These are phyloP conservation scores for Ilex paraguariensis DNA, from an alignment of 305 asterid species.

Conservation along the genomic window DNA sequence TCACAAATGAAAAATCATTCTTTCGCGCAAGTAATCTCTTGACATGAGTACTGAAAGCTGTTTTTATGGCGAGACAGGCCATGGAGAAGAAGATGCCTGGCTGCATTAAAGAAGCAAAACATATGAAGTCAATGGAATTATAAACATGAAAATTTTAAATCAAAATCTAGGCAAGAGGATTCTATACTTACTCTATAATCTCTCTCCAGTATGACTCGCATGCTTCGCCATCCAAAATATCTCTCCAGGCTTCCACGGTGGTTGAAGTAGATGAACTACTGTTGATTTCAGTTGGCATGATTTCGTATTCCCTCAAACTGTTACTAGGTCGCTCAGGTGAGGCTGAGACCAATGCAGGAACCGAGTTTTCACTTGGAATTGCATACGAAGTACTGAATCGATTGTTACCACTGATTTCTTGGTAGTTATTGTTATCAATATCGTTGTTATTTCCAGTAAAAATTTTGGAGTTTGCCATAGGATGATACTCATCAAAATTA, in stretches of 20 bases:
- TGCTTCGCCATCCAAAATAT: constrained; percentile 31
- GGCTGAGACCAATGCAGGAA: neutral
- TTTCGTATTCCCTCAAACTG: too few species aligned
- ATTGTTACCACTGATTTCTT: neutral
- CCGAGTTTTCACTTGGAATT: neutral
- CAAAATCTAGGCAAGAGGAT: too few species aligned
- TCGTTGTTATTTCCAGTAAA: constrained; percentile 1
- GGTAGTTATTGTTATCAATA: neutral
- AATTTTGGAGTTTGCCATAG: constrained; percentile 6
- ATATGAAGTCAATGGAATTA: too few species aligned
- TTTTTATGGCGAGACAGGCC: neutral
- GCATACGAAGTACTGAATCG: neutral
- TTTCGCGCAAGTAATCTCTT: neutral
- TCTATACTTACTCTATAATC: constrained; percentile 22
- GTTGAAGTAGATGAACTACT: constrained; percentile 12
- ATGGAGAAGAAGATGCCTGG: neutral
- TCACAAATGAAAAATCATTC: too few species aligned
- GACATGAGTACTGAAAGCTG: neutral
- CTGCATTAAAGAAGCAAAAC: neutral
- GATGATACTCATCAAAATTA: constrained; percentile 3
- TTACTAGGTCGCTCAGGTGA: too few species aligned
- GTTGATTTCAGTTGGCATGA: too few species aligned
- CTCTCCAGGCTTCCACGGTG: constrained; percentile 22
- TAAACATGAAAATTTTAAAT: too few species aligned
- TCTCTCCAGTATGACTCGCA: constrained; percentile 31